These are phyloP conservation scores for Ophiocordyceps robertsii DNA, from an alignment of 2,329 filamentous ascomycete genomes.

Conservation along the genomic window DNA sequence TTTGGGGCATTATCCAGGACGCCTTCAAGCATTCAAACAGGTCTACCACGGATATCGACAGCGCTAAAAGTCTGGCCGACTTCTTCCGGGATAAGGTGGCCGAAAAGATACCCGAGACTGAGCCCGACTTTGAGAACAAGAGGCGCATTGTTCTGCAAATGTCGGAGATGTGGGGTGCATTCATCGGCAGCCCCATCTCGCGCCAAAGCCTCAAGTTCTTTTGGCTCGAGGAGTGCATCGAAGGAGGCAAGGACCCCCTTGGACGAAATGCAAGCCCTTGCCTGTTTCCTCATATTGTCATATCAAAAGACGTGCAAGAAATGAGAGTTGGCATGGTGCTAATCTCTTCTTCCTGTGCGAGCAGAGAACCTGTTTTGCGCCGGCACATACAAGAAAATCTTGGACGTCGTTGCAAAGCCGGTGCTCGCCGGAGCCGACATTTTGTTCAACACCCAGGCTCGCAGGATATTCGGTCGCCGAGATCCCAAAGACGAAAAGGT, in stretches of 20 bases:
- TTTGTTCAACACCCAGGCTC: conserved; percentile 32
- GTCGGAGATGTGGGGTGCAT: conserved; percentile 56
- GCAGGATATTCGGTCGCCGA: conserved; percentile 23
- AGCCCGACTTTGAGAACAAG: conserved; percentile 23
- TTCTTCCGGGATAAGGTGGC: conserved; percentile 35
- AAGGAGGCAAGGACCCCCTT: conserved; percentile 37
- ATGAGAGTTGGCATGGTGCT: neutral
- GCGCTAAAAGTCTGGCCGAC: conserved; percentile 35
- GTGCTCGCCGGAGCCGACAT: conserved; percentile 42
- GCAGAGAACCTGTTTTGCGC: conserved; percentile 47
- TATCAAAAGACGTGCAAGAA: neutral
- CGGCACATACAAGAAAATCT: conserved; percentile 43
- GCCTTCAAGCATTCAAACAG: conserved; percentile 55
- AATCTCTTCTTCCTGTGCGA: neutral
- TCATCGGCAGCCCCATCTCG: conserved; percentile 51
- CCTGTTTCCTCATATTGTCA: neutral
- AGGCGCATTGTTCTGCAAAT: conserved; percentile 33
- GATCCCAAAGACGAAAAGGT: conserved; percentile 17
- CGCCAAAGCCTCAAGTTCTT: conserved; percentile 63
- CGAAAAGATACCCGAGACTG: conserved; percentile 31
- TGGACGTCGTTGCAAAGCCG: conserved; percentile 44
- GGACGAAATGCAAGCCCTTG: neutral
- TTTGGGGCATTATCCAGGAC: conserved; percentile 56
- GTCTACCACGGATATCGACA: conserved; percentile 32
- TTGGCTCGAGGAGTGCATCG: conserved; percentile 66